Percentiles rank a stretch among this genome's conserved stretches.
Evolutionary conservation across 2,329 filamentous ascomycete genomes (phyloP).

Genomic region (Penicillium sp.): DNA sequence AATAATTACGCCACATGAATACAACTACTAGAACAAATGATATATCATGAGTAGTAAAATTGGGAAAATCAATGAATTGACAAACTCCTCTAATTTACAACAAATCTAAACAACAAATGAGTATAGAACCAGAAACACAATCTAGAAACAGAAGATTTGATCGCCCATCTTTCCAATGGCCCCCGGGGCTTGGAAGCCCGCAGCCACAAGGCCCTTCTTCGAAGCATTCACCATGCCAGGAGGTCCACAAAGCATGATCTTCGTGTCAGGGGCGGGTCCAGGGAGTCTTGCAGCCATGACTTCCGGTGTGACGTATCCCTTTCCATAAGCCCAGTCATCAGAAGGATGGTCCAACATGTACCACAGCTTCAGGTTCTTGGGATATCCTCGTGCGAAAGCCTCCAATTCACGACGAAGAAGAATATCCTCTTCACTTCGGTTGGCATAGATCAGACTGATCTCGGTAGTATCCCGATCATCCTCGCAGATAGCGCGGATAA

Average conservation of each 20-base stretch:
- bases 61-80: neutral
- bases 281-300: conserved; percentile 12
- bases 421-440: conserved; percentile 51
- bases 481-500: conserved; percentile 63
- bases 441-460: conserved; percentile 53
- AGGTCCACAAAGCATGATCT: conserved; percentile 17
- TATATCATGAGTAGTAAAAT: too few relatives aligned
- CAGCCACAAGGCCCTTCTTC: conserved; percentile 11
- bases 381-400: conserved; percentile 47
- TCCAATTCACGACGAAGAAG: conserved; percentile 51
- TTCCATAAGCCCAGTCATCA: conserved; percentile 48
- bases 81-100: neutral
- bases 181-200: conserved; percentile 11
- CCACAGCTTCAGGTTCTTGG: conserved; percentile 45
- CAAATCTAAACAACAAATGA: neutral
- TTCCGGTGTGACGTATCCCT: conserved; percentile 41
- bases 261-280: conserved; percentile 4
- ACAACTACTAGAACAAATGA: too few relatives aligned
- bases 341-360: conserved; percentile 50
- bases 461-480: conserved; percentile 56
- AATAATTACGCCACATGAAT: too few relatives aligned
- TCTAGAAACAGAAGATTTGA: conserved; percentile 15
- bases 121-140: neutral
- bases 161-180: conserved; percentile 14
- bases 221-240: conserved; percentile 17